Base-by-base conservation (phyloP, 768 basidiomycete genomes). In the Podaxis sp. region DNA sequence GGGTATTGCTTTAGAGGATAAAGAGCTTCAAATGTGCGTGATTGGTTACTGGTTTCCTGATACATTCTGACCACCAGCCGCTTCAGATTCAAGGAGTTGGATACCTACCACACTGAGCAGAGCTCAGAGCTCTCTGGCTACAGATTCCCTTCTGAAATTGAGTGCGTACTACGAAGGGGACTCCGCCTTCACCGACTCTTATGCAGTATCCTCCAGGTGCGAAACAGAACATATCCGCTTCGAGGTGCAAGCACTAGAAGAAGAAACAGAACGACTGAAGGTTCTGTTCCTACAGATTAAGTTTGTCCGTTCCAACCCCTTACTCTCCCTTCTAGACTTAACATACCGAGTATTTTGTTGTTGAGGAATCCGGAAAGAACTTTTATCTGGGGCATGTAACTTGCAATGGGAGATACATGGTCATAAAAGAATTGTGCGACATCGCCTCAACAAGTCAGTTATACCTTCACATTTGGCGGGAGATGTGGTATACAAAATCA, bases 191-290 rank as follows among this genome's bases (percentile, higher is more conserved):
- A 6, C n/a, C 15, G 44, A 46, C 44, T 6, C 44, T 46, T 17
- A 46, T 10, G 20, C 44, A 1, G 17, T 20, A 46, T 46, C 44
- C 24, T 30, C 0, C 53, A 77, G 76, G n/a, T 56, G 64, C 38
- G 67, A 72, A 15, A 67, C 71, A 20, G 64, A 69, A 20, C 64
- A 62, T 44, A 54, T 72, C 3, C 66, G 72, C 33, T 41, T 58
- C 4, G 76, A 79, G 58, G 69, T 71, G 8, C 63, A 61, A 24
- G 64, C 72, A 0, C 61, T 76, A 0, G 74, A 78, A 62, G 50
- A 52, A 1, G 72, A 76, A 48, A 64, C 70, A 1, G 64, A 62
- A 20, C 58, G 65, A 11, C 65, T 77, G 28, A 74, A 70, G 56
- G 63, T 66, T 26, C 74, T 76, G 22, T 60, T 74, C 4, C 66